These are phyloP conservation scores for Nannochloropsis gaditana DNA, from an alignment of 108 stramenopile species.

Conservation along the genomic window DNA sequence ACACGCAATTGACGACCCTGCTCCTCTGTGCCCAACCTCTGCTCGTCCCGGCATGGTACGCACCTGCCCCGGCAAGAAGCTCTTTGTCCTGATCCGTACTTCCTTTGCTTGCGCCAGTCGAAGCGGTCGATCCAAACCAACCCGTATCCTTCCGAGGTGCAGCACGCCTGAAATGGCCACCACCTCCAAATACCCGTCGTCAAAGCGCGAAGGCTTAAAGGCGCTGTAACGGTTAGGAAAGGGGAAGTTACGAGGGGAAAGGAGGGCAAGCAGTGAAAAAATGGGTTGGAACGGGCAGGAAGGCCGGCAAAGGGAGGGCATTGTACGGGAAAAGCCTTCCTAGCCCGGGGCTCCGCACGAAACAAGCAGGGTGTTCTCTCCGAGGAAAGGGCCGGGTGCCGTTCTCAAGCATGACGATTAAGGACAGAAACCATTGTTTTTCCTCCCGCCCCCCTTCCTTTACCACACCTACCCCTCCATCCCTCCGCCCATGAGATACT, in stretches of 20 bases:
- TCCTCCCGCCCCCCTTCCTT: not conserved
- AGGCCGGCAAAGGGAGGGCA: too few species aligned
- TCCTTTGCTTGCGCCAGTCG: not conserved
- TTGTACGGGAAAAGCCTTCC: too few species aligned
- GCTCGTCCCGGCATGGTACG: not conserved
- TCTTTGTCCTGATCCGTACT: not conserved
- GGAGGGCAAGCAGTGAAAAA: not conserved
- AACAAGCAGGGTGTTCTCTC: too few species aligned
- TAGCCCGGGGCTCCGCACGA: too few species aligned
- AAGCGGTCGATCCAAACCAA: not conserved
- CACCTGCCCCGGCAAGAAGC: not conserved
- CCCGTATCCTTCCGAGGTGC: not conserved
- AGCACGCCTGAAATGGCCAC: not conserved
- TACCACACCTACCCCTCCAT: not conserved
- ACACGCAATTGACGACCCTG: too few species aligned
- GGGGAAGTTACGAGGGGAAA: not conserved
- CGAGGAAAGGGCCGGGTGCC: too few species aligned
- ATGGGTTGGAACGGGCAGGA: too few species aligned
- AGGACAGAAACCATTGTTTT: not conserved
- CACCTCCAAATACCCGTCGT: not conserved
- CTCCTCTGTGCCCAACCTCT: too few species aligned
- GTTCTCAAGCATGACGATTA: too few species aligned
- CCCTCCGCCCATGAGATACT: not conserved
- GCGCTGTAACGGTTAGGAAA: not conserved
- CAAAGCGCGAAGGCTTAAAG: not conserved